Base-by-base conservation (phyloP, 805 yeast species). In the Yamadazyma akitaensis region DNA sequence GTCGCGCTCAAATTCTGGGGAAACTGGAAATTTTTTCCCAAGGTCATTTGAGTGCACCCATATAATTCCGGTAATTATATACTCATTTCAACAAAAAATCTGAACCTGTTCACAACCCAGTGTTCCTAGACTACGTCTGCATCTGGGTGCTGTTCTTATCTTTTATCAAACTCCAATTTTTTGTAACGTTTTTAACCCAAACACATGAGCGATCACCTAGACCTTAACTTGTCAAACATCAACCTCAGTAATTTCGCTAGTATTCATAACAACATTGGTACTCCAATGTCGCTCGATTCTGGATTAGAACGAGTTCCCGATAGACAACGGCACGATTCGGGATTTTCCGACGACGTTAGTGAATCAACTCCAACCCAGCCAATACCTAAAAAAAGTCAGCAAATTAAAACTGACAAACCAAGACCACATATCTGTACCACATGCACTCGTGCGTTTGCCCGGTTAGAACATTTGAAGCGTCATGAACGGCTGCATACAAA, bases 401-500 rank as follows among this genome's bases (percentile, higher is more conserved):
- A 82, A 48, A 85, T 88, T 61, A 88, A 88, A 64, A 88, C 96
- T 0, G 95, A 89, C 59, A 90, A 90, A 62, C 98, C 98, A 12
- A 75, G 98, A 48, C 98, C 98, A 1, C 96, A 88, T 60, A 76
- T 88, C 10, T 94, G 99, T 63, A 66, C 85, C 2, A 85, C 88
- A 4, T 94, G 99, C 63, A 88, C 97, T 1, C 76, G 99, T 50
- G 96, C 96, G 2, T 94, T 94, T 76, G 99, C 97, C 1, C 77
- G 99, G 45, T 75, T 88, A 41, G 99, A 92, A 65, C 99, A 92
- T 66, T 75, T 94, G 59, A 90, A 88, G 64, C 82, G 99, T 48
- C 99, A 92, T 61, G 95, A 90, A 57, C 73, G 97, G 35, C 84
- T 95, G 0, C 99, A 92, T 63, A 92, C 99, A 9, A 88, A 91